Base-by-base conservation (phyloP, 306 rosid genomes). In the Cucurbita maxima region DNA sequence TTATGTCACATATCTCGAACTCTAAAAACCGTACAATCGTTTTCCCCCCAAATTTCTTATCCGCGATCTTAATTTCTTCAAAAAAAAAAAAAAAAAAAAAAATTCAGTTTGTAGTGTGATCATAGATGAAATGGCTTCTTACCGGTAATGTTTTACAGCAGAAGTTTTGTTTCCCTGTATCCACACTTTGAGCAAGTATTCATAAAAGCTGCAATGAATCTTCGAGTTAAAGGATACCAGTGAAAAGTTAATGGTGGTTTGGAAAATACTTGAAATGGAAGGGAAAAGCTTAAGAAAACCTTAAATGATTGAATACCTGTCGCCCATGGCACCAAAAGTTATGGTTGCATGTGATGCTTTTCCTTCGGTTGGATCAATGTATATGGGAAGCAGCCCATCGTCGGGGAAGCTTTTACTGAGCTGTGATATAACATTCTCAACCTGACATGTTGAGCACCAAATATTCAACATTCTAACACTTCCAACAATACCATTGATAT, bases 261-360 rank as follows among this genome's bases (percentile, higher is more conserved):
- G 43, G 43, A 50, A 53, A 51, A 51, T 37, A 70, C 74, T 8
- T 70, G 16, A 52, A 70, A 30, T 52, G 43, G 20, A 61, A 12
- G 48, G 5, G 6, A 2, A 8, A 47, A 15, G 4, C 41, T 13
- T 7, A 47, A 20, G 43, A 7, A 47, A 68, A 47, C 41, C 54
- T 25, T 58, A 30, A 19, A 58, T 61, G 61, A 34, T 73, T 51
- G 52, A 71, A 63, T 86, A 95, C 99, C 99, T 95, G 80, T 95
- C 99, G 61, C 99, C 99, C 97, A 95, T 95, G 75, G 99, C 99
- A 44, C 97, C 99, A 75, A 95, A 95, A 68, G 99, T 91, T 73
- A 88, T 79, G 54, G 92, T 82, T 57, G 96, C 86, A 82, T 83
- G 83, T 37, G 85, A 64, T 16, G 91, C 52, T 51, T 77, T 67